phyloP scores from a whole-genome alignment of 2,329 filamentous ascomycete species.

The Remersonia thermophila region DNA sequence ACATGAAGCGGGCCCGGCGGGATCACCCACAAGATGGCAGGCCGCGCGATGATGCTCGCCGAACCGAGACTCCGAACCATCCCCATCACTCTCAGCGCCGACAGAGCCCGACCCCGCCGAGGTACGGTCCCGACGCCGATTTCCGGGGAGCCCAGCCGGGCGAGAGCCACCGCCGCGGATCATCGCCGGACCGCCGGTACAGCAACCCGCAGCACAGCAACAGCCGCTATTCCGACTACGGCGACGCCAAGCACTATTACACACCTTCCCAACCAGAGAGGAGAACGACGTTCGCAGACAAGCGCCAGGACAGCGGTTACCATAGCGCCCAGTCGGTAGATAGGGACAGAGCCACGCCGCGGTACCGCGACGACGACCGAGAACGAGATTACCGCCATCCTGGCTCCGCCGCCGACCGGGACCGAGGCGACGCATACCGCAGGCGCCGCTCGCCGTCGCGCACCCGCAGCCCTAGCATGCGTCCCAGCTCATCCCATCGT shows the following conservation, averaged over 20 bases:
- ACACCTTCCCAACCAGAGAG: conserved; percentile 12
- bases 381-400: conserved; percentile 1
- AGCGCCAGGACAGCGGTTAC: conserved; percentile 20
- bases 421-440: conserved; percentile 2
- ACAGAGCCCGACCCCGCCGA: conserved; percentile 4
- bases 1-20: conserved; percentile 9
- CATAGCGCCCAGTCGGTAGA: conserved; percentile 18
- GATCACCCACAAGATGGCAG: conserved; percentile 1
- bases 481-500: too few relatives aligned
- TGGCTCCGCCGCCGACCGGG: not conserved
- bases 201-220: too few relatives aligned
- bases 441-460: conserved; percentile 10
- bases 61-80: not conserved
- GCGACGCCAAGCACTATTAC: conserved; percentile 2
- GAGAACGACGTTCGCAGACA: conserved; percentile 7
- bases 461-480: conserved; percentile 4
- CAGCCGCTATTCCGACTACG: conserved; percentile 3
- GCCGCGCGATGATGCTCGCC: conserved; percentile 1
- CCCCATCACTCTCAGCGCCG: conserved; percentile 3
- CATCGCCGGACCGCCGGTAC: not conserved
- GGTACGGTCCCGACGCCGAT: conserved; percentile 8
- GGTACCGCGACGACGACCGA: conserved; percentile 8
- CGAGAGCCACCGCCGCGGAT: conserved; percentile 6
- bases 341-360: not conserved
- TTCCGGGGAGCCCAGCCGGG: conserved; percentile 17